A percentile compares a stretch with the other conserved stretches of the same genome.
Conservation (phyloP, 352 stramenopile genomes). For the Phytophthora cactorum region DNA sequence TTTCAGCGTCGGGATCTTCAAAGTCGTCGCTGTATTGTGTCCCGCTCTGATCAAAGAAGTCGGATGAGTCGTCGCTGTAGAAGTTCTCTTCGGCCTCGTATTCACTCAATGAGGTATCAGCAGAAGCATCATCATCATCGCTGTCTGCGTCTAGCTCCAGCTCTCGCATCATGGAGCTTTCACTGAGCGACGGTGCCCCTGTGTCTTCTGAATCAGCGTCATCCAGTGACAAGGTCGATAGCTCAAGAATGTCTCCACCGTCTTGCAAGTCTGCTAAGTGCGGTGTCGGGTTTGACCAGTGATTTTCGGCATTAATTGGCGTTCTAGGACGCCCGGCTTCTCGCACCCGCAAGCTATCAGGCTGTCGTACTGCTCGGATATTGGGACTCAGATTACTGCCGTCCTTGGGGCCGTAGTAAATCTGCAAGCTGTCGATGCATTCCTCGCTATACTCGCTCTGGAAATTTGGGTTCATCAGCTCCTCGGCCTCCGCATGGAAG, state of each 20-base stretch:
- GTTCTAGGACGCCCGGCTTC: conserved; percentile 6
- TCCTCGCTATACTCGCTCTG: conserved; percentile 84
- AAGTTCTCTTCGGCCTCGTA: conserved; percentile 87
- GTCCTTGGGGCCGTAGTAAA: conserved; percentile 61
- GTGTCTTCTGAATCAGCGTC: conserved; percentile 34
- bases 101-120: conserved; percentile 69
- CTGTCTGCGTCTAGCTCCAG: conserved; percentile 62
- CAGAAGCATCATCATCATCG: conserved; percentile 37
- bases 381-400: conserved; percentile 21
- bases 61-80: conserved; percentile 80
- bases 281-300: conserved; percentile 11
- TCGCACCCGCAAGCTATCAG: conserved; percentile 1
- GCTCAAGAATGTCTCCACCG: conserved; percentile 28
- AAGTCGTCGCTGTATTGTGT: conserved; percentile 87
- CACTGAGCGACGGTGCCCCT: conserved; percentile 41
- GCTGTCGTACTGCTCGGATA: conserved; percentile 9
- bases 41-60: conserved; percentile 72
- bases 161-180: conserved; percentile 69
- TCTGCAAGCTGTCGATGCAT: conserved; percentile 77
- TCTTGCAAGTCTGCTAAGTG: conserved; percentile 18
- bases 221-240: conserved; percentile 41
- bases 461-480: conserved; percentile 83
- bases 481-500: conserved; percentile 65
- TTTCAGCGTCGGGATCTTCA: conserved; percentile 75
- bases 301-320: neutral